Base-by-base conservation (phyloP, 305 asterid species). In the Galium porrigens region DNA sequence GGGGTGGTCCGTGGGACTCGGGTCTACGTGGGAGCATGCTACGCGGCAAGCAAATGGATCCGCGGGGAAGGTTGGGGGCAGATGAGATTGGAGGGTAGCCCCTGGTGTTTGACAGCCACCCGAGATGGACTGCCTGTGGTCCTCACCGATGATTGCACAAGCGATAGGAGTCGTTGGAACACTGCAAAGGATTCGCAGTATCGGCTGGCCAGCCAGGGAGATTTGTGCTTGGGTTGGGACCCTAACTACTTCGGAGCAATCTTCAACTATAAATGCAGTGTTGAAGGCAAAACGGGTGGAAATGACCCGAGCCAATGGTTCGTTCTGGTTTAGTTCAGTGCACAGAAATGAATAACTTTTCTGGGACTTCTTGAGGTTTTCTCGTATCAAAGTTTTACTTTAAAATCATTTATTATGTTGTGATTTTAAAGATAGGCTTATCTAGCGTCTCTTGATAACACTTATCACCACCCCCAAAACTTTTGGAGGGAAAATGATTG, bases 221-320 rank as follows among this genome's bases (percentile, higher is more conserved):
- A 73, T 34, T 64, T 84, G 74, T 86, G 96, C 82, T 83, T 88
- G 76, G 95, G 80, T 46, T 79, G 25, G 66, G 78, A 77, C 67
- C 76, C 60, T 0, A 1, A 17, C 10, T 34, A 0, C 15, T 64
- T 71, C 9, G 20, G 60, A 1, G 74, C 56, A 20, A n/a, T 88
- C 57, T 61, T 82, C 70, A 80, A 87, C 0, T 79, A 71, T 56
- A 79, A 78, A 46, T 88, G 96, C 54, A 65, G 79, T 8, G 83
- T 86, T 64, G 68, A 6, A 37, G 76, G 64, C 11, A 7, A 36
- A 36, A 82, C 70, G 4, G 12, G 36, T 15, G 14, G 30, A 51
- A 80, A 86, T 68, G 89, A 86, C 6, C 67, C 83, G 68, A 65
- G 48, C 4, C 96, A 88, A 52, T 88, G 96, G 96, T 88, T 86